Conservation (phyloP, 495 filamentous ascomycete genomes). For the Neurospora pannonica region DNA sequence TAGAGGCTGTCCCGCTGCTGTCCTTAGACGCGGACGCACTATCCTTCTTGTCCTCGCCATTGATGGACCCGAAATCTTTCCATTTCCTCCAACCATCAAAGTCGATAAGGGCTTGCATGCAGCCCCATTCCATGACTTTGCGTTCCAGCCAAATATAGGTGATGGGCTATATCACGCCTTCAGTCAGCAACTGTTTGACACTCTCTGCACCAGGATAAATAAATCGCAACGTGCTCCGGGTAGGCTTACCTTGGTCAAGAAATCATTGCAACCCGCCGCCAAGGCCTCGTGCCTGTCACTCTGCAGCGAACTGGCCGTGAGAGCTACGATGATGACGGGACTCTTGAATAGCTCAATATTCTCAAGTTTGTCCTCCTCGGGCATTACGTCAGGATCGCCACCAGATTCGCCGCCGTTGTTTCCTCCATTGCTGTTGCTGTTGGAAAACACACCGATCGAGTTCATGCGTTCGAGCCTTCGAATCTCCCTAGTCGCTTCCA, state of each 20-base stretch:
- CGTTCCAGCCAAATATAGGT: conserved; percentile 96
- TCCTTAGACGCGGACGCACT: not conserved
- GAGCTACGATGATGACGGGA: conserved; percentile 93
- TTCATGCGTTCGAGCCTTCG: conserved; percentile 81
- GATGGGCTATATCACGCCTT: conserved; percentile 54
- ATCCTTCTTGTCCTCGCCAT: not conserved
- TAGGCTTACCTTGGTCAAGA: conserved; percentile 80
- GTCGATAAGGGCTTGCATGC: conserved; percentile 98
- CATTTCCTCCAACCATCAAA: conserved; percentile 97
- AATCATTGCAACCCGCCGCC: conserved; percentile 96
- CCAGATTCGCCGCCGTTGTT: conserved; percentile 18
- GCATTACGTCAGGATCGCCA: conserved; percentile 14
- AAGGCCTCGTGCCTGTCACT: conserved; percentile 91
- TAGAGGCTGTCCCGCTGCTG: not conserved
- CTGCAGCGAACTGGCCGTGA: conserved; percentile 88
- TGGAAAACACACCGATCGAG: conserved; percentile 74
- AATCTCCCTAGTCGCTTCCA: conserved; percentile 97
- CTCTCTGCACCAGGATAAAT: not conserved
- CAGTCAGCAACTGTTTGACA: conserved; percentile 4
- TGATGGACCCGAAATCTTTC: conserved; percentile 53
- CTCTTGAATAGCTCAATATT: conserved; percentile 75
- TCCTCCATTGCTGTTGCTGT: conserved; percentile 23
- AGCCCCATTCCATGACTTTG: conserved; percentile 99
- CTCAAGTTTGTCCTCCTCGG: conserved; percentile 59
- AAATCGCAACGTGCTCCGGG: conserved; percentile 1